Percentiles rank a stretch among this genome's conserved stretches.
Conservation (phyloP, 2,329 filamentous ascomycete genomes). For the Fusarium penzigii region DNA sequence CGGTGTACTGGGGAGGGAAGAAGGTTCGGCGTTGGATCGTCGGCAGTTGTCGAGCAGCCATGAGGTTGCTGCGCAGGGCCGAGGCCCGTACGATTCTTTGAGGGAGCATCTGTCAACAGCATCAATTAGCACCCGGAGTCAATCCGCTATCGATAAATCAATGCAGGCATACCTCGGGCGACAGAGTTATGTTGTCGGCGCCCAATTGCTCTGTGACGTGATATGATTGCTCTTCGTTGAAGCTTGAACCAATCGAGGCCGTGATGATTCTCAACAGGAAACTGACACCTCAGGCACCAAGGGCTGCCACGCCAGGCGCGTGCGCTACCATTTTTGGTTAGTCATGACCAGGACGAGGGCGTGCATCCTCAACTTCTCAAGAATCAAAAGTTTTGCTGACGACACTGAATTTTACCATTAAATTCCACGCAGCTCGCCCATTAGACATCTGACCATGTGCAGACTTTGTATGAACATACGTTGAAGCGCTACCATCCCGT, state of each 20-base stretch:
- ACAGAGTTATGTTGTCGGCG: slow-evolving; percentile 32
- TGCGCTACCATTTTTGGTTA: slow-evolving; percentile 29
- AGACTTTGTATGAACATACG: slow-evolving; percentile 50
- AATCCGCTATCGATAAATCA: neutral
- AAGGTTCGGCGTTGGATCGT: slow-evolving; percentile 59
- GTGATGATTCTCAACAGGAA: slow-evolving; percentile 32
- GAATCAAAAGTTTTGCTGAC: slow-evolving; percentile 53
- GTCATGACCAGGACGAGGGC: slow-evolving; percentile 22
- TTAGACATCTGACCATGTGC: slow-evolving; percentile 55
- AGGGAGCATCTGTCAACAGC: slow-evolving; percentile 56
- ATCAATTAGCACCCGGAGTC: slow-evolving; percentile 19
- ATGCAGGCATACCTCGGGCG: slow-evolving; percentile 33
- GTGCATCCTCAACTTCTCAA: slow-evolving; percentile 33
- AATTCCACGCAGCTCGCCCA: slow-evolving; percentile 47
- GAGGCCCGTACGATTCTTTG: slow-evolving; percentile 57
- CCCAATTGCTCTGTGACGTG: slow-evolving; percentile 40
- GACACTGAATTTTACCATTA: slow-evolving; percentile 43
- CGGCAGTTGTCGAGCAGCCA: slow-evolving; percentile 51
- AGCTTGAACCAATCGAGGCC: slow-evolving; percentile 34
- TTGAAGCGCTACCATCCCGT: slow-evolving; percentile 48
- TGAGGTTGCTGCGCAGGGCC: slow-evolving; percentile 45
- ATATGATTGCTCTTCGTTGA: slow-evolving; percentile 31
- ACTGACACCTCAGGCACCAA: slow-evolving; percentile 37
- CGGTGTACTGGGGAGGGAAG: slow-evolving; percentile 51
- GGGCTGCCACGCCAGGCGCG: slow-evolving; percentile 22